Evolutionary conservation across 257 asterid species (phyloP), one percentile per base, ranked within the genome.

Genomic region (Solanum corneliomulleri): DNA sequence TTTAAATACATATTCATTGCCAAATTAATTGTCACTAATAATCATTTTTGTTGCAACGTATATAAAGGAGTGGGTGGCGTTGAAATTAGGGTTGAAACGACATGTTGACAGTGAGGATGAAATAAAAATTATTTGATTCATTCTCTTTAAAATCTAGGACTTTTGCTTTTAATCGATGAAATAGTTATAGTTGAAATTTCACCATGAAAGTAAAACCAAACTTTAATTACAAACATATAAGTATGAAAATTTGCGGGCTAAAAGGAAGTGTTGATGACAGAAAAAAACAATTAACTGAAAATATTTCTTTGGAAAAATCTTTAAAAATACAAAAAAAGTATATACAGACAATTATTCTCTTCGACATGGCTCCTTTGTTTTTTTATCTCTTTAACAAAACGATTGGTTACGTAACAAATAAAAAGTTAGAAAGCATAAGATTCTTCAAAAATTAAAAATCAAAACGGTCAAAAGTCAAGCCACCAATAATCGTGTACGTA

Each of bases 401-500:
- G 68, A 27, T 80, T 47, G 66, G 42, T 25, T 29, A 15, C 14
- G 64, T 78, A 15, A 9, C 27, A 49, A 29, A 71, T 31, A 71
- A 29, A 45, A 81, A 11, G 52, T 39, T 74, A 2, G 20, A 47
- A 29, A n/a, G 86, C 33, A 89, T 83, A 64, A 29, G 91, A 87
- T 87, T 89, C 91, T 83, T 87, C 88, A 89, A 87, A 56, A 88
- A 84, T 84, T 68, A 74, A 86, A 66, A 87, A 83, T 71, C 78
- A 76, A 45, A 14, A 76, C 20, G 87, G 89, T 89, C 89, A 89
- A 89, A 70, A 89, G 90, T 44, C 29, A 15, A 70, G 42, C 29
- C n/a, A 77, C 64, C 68, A 80, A 29, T 80, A 47, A 47, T 45
- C 68, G 44, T 45, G 64, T 49, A 29, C 39, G 18, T 27, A 27